Percentiles rank a stretch among this genome's conserved stretches.
phyloP scores from a whole-genome alignment of 1,139 yeast genomes.

The Candida tetrigidarum region DNA sequence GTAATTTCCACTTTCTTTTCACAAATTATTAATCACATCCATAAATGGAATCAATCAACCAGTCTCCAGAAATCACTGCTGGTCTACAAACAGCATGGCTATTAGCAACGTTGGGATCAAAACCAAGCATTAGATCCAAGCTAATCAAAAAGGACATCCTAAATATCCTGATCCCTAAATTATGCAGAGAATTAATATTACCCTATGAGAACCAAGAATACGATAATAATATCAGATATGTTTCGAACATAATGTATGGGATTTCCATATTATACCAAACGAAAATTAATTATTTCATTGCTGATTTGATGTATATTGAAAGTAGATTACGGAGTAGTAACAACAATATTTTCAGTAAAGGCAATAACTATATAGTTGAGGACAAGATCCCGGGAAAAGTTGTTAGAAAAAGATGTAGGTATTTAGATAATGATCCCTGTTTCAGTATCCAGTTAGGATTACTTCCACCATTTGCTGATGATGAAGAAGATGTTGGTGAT shows the following conservation, averaged over 20 bases:
- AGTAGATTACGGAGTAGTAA: slow-evolving; percentile 23
- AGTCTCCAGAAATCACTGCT: slow-evolving; percentile 9
- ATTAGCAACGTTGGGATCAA: slow-evolving; percentile 50
- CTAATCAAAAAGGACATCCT: slow-evolving; percentile 40
- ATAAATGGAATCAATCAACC: slow-evolving; percentile 11
- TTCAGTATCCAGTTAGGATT: slow-evolving; percentile 41
- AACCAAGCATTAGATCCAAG: slow-evolving; percentile 22
- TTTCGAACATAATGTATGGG: slow-evolving; percentile 60
- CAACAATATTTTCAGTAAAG: neutral
- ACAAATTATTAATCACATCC: neutral
- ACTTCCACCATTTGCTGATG: slow-evolving; percentile 20
- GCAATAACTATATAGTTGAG: neutral
- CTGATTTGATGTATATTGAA: slow-evolving; percentile 34
- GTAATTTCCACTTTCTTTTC: neutral
- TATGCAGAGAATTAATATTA: slow-evolving; percentile 39
- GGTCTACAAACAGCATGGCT: slow-evolving; percentile 30
- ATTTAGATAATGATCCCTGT: slow-evolving; percentile 42
- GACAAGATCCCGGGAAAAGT: slow-evolving; percentile 1
- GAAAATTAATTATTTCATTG: slow-evolving; percentile 49
- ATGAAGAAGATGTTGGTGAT: slow-evolving; percentile 11
- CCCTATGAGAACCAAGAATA: slow-evolving; percentile 16
- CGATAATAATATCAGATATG: slow-evolving; percentile 40
- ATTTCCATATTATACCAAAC: slow-evolving; percentile 57
- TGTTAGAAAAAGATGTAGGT: slow-evolving; percentile 16
- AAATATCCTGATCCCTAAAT: slow-evolving; percentile 49